Conservation (phyloP, 805 yeast species). For the Starmerella sp. region DNA sequence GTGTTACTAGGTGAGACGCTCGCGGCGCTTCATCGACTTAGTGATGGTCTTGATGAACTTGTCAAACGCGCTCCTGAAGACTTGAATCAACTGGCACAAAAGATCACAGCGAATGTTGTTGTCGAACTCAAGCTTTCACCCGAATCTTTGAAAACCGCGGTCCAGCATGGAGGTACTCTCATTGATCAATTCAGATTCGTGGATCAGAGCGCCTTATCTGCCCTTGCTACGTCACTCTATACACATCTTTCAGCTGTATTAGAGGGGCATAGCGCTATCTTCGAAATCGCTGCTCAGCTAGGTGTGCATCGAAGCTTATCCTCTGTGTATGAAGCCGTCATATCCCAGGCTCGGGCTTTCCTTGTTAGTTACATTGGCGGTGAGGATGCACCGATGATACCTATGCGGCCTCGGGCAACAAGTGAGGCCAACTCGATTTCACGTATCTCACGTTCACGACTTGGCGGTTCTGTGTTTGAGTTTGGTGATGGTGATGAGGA, state of each 20-base stretch:
- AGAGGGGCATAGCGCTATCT: slow-evolving; percentile 58
- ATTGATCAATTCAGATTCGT: slow-evolving; percentile 16
- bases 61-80: slow-evolving; percentile 2
- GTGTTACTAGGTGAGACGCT: slow-evolving; percentile 45
- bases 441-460: background rate
- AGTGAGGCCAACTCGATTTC: slow-evolving; percentile 3
- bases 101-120: slow-evolving; percentile 7
- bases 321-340: slow-evolving; percentile 37
- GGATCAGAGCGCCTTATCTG: slow-evolving; percentile 41
- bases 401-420: slow-evolving; percentile 1
- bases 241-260: slow-evolving; percentile 49
- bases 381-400: background rate
- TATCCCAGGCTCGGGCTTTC: slow-evolving; percentile 30
- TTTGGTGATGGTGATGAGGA: slow-evolving; percentile 27
- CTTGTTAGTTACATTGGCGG: slow-evolving; percentile 20
- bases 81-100: background rate
- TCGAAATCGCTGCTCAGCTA: slow-evolving; percentile 36
- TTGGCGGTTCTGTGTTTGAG: slow-evolving; percentile 16
- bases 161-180: slow-evolving; percentile 8
- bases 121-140: slow-evolving; percentile 14
- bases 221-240: slow-evolving; percentile 62
- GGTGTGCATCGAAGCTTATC: slow-evolving; percentile 30
- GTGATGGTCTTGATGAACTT: slow-evolving; percentile 7
- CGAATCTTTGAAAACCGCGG: background rate
- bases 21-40: slow-evolving; percentile 35